phyloP scores from a whole-genome alignment of 2,329 filamentous ascomycete species.

The Eurotiales sp. region DNA sequence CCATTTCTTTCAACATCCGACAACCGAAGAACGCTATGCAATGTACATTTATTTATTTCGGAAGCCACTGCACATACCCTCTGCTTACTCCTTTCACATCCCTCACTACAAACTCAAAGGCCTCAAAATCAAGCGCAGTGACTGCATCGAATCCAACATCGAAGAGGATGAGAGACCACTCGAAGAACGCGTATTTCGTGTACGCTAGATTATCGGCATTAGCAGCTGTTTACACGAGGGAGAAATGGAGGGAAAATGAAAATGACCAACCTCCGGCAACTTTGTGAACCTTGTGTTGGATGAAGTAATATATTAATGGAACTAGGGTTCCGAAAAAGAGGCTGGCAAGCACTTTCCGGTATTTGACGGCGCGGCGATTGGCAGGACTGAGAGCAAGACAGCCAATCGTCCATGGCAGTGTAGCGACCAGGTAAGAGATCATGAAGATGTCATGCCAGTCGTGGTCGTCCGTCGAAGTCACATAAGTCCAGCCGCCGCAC shows the following conservation, averaged over 20 bases:
- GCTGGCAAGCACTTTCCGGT: slow-evolving; percentile 77
- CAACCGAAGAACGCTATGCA: slow-evolving; percentile 34
- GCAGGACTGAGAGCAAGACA: slow-evolving; percentile 84
- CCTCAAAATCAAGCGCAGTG: slow-evolving; percentile 84
- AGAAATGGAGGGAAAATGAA: neutral
- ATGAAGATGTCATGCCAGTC: slow-evolving; percentile 99
- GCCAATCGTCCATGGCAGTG: slow-evolving; percentile 90
- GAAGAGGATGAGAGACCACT: slow-evolving; percentile 91
- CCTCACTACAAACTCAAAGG: slow-evolving; percentile 81
- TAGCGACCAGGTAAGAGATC: slow-evolving; percentile 95
- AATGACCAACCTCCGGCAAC: slow-evolving; percentile 75
- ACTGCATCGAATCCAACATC: slow-evolving; percentile 96
- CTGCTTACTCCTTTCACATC: slow-evolving; percentile 87
- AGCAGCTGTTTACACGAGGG: slow-evolving; percentile 5
- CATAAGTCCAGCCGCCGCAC: slow-evolving; percentile 96
- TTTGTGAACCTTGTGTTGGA: slow-evolving; percentile 96
- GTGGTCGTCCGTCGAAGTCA: slow-evolving; percentile 97
- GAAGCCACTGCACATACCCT: slow-evolving; percentile 98
- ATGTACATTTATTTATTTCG: slow-evolving; percentile 69
- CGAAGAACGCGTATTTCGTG: slow-evolving; percentile 95
- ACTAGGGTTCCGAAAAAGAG: slow-evolving; percentile 89
- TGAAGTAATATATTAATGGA: slow-evolving; percentile 92
- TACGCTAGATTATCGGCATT: slow-evolving; percentile 62
- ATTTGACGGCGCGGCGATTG: slow-evolving; percentile 78
- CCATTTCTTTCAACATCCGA: slow-evolving; percentile 32